Base-by-base conservation (phyloP, 1,284 basidiomycete species). In the Lentinula novae-zelandiae region DNA sequence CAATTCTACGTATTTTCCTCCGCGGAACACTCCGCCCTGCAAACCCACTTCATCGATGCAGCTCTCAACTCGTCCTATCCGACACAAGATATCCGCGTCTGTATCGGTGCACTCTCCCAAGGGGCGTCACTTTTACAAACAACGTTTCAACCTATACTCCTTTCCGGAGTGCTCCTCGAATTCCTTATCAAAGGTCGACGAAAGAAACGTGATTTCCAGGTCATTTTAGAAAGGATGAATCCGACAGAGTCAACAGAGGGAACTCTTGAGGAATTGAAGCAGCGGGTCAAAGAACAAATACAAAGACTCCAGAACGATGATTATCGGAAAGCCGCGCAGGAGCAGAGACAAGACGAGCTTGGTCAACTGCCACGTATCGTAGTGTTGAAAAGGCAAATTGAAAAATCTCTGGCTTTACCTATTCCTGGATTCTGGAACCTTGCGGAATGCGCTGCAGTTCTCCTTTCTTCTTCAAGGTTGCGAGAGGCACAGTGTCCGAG, bases 1-100 rank as follows among this genome's bases (percentile, higher is more conserved):
- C 80, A 82, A 60, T 79, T 79, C 63, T 81, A 81, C 63, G 74
- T 81, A 10, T 81, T 78, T 72, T 77, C 77, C 1, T 61, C 70
- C 1, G 66, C 61, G 7, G 79, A 82, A 67, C 73, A 75, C 36
- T 57, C 67, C 9, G 69, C 73, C 5, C 65, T 82, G 33, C 78
- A 81, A 62, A 66, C 69, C 2, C 74, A 76, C 53, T 71, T 82
- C 42, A 74, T 81, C 49, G 67, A 77, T 40, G 67, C 72, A 17
- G 79, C 80, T 8, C 69, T 82, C 6, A 70, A 69, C 2, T 68
- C 74, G 10, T 64, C 68, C n/a, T 65, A 69, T 15, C 65, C 66
- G 20, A 65, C 64, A 12, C 68, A 70, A 3, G 77, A 79, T 40
- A 68, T 80, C 36, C 75, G 78, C 5, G 60, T 76, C 6, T 81